phyloP scores from a whole-genome alignment of 202 grass and related monocot genomes.

The Zizania palustris region DNA sequence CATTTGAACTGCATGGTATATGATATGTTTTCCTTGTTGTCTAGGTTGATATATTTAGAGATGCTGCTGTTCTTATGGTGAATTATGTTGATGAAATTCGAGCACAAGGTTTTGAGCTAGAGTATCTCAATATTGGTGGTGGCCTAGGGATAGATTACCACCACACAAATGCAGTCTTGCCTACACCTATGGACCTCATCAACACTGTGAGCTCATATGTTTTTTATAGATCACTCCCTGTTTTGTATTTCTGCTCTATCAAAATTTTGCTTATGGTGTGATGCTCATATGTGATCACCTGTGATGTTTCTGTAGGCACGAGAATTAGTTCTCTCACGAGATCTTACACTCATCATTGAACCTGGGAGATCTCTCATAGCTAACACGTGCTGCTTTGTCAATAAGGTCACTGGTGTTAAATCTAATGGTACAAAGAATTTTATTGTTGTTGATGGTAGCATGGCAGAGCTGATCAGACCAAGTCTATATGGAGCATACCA shows the following conservation, averaged over 20 bases:
- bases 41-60: constrained; percentile 98
- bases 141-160: constrained; percentile 97
- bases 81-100: constrained; percentile 93
- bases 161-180: constrained; percentile 68
- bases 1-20: not conserved
- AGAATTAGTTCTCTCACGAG: constrained; percentile 77
- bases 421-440: constrained; percentile 96
- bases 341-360: constrained; percentile 95
- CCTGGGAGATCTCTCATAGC: constrained; percentile 93
- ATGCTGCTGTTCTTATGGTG: constrained; percentile 93
- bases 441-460: constrained; percentile 93
- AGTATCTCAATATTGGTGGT: constrained; percentile 95
- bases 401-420: constrained; percentile 93
- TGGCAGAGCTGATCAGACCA: constrained; percentile 97
- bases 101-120: constrained; percentile 82
- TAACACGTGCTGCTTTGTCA: constrained; percentile 91
- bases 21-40: constrained; percentile 30
- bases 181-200: constrained; percentile 94
- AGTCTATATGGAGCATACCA: constrained; percentile 99
- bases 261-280: constrained; percentile 14
- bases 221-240: not conserved
- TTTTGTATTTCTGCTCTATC: constrained; percentile 5
- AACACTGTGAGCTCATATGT: constrained; percentile 64
- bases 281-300: not conserved
- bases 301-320: constrained; percentile 58